phyloP scores from a whole-genome alignment of 2,329 filamentous ascomycete species.

The Cordyceps tenuipes region DNA sequence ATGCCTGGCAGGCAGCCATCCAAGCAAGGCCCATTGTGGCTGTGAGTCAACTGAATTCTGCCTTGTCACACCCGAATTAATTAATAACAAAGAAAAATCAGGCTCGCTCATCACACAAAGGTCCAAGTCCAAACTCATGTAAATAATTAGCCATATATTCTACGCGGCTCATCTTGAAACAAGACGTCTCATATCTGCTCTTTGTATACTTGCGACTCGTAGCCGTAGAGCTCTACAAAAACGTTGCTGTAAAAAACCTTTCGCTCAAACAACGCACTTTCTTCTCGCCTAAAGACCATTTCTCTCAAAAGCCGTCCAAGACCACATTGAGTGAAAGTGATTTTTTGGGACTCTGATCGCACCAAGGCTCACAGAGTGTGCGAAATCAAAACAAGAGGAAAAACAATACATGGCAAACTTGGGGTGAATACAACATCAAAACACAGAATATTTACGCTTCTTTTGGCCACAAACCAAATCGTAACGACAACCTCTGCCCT shows the following conservation, averaged over 20 bases:
- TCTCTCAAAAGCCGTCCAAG: not conserved
- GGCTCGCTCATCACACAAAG: not conserved
- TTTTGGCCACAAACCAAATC: constrained; percentile 4
- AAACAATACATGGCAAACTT: not conserved
- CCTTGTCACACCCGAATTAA: not conserved
- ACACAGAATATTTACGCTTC: not conserved
- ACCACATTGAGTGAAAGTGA: not conserved
- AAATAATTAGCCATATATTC: constrained; percentile 1
- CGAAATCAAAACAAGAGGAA: constrained; percentile 7
- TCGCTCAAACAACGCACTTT: not conserved
- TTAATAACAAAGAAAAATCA: not conserved
- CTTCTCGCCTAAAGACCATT: not conserved
- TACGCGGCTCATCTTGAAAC: constrained; percentile 1
- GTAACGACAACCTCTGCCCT: constrained; percentile 5
- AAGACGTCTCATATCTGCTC: not conserved
- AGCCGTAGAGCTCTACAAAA: not conserved
- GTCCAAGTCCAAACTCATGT: not conserved
- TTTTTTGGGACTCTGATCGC: not conserved
- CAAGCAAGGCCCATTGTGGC: not conserved
- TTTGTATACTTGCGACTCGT: not conserved
- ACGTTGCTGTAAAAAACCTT: not conserved
- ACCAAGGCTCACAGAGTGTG: not conserved
- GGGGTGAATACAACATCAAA: not conserved
- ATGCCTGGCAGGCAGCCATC: not conserved
- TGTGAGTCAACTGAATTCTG: not conserved